Evolutionary conservation across 139 green algal genomes (phyloP).

Genomic region (Picochlorum sp.): DNA sequence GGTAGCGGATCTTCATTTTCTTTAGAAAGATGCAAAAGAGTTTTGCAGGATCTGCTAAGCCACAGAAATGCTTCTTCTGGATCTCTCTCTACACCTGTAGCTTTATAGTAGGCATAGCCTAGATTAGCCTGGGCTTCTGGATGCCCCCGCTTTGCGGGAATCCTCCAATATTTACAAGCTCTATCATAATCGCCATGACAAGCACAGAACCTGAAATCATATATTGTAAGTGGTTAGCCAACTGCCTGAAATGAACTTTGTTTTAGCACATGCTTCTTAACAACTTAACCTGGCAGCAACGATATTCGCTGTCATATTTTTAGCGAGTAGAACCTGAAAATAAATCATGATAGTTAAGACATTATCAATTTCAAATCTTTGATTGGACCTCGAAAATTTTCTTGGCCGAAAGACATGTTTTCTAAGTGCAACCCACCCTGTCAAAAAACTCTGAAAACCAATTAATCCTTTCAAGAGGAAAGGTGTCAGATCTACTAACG

Average conservation of each 20-base stretch:
- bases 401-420: too few relatives aligned
- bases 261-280: too few relatives aligned
- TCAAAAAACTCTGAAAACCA: too few relatives aligned
- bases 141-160: background rate
- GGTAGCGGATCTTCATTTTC: background rate
- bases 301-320: background rate
- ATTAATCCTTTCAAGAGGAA: too few relatives aligned
- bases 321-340: background rate
- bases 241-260: too few relatives aligned
- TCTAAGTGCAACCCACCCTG: too few relatives aligned
- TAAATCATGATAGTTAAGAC: background rate
- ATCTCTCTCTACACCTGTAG: background rate
- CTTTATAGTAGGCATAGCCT: background rate
- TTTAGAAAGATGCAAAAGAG: background rate
- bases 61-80: conserved; percentile 1
- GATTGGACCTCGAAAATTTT: too few relatives aligned
- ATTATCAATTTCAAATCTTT: too few relatives aligned
- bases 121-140: background rate
- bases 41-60: background rate
- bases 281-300: background rate
- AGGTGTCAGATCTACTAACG: too few relatives aligned
- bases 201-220: background rate
- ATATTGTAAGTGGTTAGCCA: background rate
- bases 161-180: background rate
- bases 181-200: background rate